Conservation (phyloP, 148 eudicot species). For the Amaranthus palmeri region DNA sequence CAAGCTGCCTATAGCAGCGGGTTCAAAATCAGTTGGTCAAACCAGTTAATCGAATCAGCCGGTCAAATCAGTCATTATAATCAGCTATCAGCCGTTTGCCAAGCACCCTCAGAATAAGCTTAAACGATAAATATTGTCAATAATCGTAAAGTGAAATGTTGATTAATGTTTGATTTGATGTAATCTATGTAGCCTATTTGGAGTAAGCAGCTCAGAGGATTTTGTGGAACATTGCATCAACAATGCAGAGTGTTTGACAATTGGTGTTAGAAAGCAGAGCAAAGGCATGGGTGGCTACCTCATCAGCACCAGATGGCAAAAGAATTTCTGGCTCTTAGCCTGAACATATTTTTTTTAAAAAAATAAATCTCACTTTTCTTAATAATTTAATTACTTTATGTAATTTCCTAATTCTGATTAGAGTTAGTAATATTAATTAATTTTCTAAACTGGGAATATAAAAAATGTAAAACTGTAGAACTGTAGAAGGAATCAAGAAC, state of each 20-base stretch:
- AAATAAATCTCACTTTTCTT: neutral
- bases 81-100: too few relatives aligned
- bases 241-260: slow-evolving; percentile 78
- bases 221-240: slow-evolving; percentile 90
- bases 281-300: slow-evolving; percentile 85
- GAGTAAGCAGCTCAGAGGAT: slow-evolving; percentile 63
- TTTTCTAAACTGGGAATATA: neutral
- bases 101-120: too few relatives aligned
- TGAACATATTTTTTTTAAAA: slow-evolving; percentile 12
- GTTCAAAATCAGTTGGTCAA: too few relatives aligned
- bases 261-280: slow-evolving; percentile 89
- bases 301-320: slow-evolving; percentile 94
- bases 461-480: neutral
- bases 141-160: slow-evolving; percentile 1
- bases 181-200: slow-evolving; percentile 49
- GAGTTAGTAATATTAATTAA: too few relatives aligned
- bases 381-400: too few relatives aligned
- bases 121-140: too few relatives aligned
- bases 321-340: slow-evolving; percentile 97
- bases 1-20: too few relatives aligned
- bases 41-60: too few relatives aligned
- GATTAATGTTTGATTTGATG: slow-evolving; percentile 1
- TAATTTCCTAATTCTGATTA: too few relatives aligned
- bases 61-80: too few relatives aligned
- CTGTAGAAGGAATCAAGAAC: slow-evolving; percentile 11